Base-by-base conservation (phyloP, 768 basidiomycete species). In the Suillus occidentalis region DNA sequence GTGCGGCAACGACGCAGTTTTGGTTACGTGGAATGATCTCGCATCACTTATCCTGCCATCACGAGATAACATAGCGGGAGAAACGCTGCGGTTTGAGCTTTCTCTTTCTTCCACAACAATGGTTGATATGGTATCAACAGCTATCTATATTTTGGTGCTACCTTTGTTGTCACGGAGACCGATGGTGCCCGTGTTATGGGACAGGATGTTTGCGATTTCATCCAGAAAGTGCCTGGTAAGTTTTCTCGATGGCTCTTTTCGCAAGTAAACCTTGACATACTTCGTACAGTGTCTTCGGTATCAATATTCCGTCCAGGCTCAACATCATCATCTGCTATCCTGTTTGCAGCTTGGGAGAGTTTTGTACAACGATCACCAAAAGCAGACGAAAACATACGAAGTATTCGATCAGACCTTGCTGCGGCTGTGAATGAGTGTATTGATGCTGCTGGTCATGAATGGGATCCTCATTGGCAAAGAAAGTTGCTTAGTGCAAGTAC, bases 1-100 rank as follows among this genome's bases (percentile, higher is more conserved):
- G 97, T 98, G 95, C 74, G 96, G 96, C 1, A 94, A 95, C 72
- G 96, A 99, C 76, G 94, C 95, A 0, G 90, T 99, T 53, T 81
- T 95, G 4, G 83, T 97, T 20, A 89, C 89, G 22, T 98, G 95
- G 94, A 85, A 87, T 50, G 79, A 84, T 22, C 77, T 89, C 37
- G 91, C 88, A 0, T 79, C 95, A 4, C 81, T 99, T 37, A 93
- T 97, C n/a, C 95, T 97, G 6, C 97, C 97, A 16, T 91, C 87
- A 63, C 95, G 95, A 2, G 93, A 96, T 70, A 31, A 59, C 40
- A 3, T 42, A 3, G 40, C 58, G 12, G 58, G 58, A 31, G 58
- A 59, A 31, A 89, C 87, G 0, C 79, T 98, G 28, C 86, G 87
- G 95, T 96, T 75, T 68, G 92, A 40, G 7, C 14, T 37, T 31